These are phyloP conservation scores for Pezicula radicicola DNA, from an alignment of 2,329 filamentous ascomycete genomes.

Conservation along the genomic window DNA sequence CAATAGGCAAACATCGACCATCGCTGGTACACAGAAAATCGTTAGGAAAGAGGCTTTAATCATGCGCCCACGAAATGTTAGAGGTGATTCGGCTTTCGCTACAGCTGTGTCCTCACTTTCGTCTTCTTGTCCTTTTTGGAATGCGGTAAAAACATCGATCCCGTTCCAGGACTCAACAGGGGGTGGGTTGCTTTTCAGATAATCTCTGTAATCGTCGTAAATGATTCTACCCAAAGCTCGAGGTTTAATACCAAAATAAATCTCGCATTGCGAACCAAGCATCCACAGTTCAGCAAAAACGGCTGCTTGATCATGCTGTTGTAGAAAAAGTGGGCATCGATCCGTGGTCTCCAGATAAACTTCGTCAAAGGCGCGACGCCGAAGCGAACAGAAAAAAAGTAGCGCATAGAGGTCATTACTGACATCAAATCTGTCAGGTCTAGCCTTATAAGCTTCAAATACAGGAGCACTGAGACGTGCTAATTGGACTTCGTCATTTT, in stretches of 20 bases:
- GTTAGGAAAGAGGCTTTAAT: slow-evolving; percentile 52
- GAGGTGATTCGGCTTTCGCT: slow-evolving; percentile 19
- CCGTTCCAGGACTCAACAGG: slow-evolving; percentile 4
- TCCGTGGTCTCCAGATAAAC: slow-evolving; percentile 62
- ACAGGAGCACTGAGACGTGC: background rate
- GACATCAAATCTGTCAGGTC: slow-evolving; percentile 32
- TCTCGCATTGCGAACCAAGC: slow-evolving; percentile 58
- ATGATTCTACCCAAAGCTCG: slow-evolving; percentile 39
- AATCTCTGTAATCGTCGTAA: slow-evolving; percentile 41
- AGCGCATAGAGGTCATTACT: slow-evolving; percentile 53
- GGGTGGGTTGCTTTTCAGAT: slow-evolving; percentile 31
- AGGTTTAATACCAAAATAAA: slow-evolving; percentile 56
- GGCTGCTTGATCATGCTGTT: slow-evolving; percentile 59
- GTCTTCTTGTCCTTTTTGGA: slow-evolving; percentile 14
- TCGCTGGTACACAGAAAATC: slow-evolving; percentile 59
- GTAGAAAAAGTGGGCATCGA: slow-evolving; percentile 57
- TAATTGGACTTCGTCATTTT: background rate
- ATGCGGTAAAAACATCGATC: slow-evolving; percentile 10
- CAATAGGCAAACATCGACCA: slow-evolving; percentile 57
- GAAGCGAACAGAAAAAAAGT: slow-evolving; percentile 53
- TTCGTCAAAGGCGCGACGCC: slow-evolving; percentile 56
- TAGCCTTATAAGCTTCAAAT: background rate
- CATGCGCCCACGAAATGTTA: slow-evolving; percentile 35
- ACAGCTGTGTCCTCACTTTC: slow-evolving; percentile 42
- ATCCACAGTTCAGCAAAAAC: slow-evolving; percentile 63